Conservation (phyloP, 2,329 filamentous ascomycete genomes). For the Xylaria polymorpha region DNA sequence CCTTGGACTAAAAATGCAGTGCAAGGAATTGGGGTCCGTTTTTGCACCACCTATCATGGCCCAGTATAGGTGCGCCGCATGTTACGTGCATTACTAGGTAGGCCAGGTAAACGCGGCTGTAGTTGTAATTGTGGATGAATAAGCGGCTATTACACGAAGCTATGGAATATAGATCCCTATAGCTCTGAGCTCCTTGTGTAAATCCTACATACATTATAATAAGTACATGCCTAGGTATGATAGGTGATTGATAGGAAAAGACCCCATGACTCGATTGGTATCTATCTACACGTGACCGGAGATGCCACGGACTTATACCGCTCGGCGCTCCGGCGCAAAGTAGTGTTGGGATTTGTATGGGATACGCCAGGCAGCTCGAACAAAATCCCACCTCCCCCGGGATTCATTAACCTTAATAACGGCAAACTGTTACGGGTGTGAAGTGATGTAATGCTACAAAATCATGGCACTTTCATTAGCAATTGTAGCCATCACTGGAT, state of each 20-base stretch:
- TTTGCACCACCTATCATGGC: too few relatives aligned
- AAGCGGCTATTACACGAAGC: neutral
- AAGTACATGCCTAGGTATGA: too few relatives aligned
- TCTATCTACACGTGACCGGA: conserved; percentile 14
- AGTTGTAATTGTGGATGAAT: neutral
- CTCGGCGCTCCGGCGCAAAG: neutral
- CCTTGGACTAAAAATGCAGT: neutral
- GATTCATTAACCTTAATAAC: too few relatives aligned
- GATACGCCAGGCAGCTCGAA: neutral
- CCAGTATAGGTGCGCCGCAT: neutral
- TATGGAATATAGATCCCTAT: neutral
- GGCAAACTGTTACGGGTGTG: too few relatives aligned
- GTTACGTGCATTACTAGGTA: neutral
- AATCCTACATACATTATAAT: neutral
- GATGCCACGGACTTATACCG: neutral
- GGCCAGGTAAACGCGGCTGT: neutral
- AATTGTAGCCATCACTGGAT: too few relatives aligned
- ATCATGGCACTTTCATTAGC: neutral
- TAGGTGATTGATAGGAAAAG: too few relatives aligned
- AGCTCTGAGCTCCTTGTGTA: neutral
- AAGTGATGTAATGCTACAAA: neutral
- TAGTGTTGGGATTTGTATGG: neutral
- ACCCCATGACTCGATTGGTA: too few relatives aligned
- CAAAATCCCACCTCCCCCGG: neutral
- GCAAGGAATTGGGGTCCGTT: neutral